phyloP scores from a whole-genome alignment of 176 grass and related monocot species.

The Alloteropsis semialata region DNA sequence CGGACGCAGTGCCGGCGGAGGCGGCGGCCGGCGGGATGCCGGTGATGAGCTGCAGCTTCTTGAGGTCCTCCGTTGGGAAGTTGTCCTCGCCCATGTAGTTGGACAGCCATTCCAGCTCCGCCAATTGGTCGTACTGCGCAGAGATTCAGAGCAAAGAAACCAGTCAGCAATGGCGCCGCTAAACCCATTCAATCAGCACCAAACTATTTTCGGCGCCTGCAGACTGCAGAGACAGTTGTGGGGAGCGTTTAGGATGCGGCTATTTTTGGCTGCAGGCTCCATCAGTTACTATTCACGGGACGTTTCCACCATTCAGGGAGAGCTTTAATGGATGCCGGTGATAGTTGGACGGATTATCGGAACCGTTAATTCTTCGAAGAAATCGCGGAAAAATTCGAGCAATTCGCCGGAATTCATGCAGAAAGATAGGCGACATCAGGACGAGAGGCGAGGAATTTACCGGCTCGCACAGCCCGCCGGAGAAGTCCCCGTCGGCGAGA shows the following conservation, averaged over 20 bases:
- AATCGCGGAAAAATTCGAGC: background rate
- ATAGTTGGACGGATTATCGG: background rate
- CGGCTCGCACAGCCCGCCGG: conserved; percentile 77
- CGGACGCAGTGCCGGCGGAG: background rate
- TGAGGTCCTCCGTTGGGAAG: conserved; percentile 85
- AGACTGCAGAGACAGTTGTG: background rate
- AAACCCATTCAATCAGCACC: background rate
- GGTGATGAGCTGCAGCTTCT: conserved; percentile 84
- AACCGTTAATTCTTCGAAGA: conserved; percentile 4
- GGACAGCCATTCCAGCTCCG: conserved; percentile 94
- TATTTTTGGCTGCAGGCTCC: conserved; percentile 29
- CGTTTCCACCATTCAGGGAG: conserved; percentile 2
- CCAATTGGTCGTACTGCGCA: conserved; percentile 82
- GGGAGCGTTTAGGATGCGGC: conserved; percentile 23
- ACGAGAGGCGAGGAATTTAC: conserved; percentile 35
- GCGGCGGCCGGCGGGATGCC: conserved; percentile 32
- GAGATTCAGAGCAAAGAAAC: conserved; percentile 2
- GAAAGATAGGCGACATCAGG: background rate
- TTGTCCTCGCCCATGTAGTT: conserved; percentile 80
- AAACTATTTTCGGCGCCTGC: background rate
- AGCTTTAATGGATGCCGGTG: conserved; percentile 24
- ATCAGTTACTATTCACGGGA: conserved; percentile 32
- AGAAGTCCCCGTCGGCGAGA: conserved; percentile 55
- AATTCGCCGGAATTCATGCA: conserved; percentile 14
- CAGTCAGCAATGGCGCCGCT: conserved; percentile 30